These are phyloP conservation scores for Trichosanthes truncata DNA, from an alignment of 306 rosid species.

Conservation along the genomic window DNA sequence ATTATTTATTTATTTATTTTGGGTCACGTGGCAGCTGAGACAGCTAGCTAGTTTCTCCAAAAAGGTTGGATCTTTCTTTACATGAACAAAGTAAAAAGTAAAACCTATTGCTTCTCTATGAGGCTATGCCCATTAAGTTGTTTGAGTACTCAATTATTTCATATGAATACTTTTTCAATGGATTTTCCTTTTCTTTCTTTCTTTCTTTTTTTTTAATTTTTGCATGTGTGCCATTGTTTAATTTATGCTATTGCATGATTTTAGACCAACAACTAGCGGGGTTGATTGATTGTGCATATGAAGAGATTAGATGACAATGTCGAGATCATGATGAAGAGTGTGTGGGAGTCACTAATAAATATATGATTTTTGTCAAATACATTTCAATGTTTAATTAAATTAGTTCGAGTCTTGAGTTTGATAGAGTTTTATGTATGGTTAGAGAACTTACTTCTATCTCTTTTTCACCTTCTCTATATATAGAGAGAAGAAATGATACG, in stretches of 20 bases:
- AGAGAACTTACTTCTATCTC: not conserved
- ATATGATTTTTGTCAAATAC: not conserved
- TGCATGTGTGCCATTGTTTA: too few relatives aligned
- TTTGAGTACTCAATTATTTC: too few relatives aligned
- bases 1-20: not conserved
- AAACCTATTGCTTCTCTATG: not conserved
- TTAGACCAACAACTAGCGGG: too few relatives aligned
- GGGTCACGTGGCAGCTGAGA: not conserved
- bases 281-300: not conserved
- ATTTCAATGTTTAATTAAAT: too few relatives aligned
- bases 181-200: too few relatives aligned
- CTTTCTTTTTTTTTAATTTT: too few relatives aligned
- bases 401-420: too few relatives aligned
- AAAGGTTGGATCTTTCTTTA: not conserved
- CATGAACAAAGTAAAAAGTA: not conserved
- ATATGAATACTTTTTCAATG: not conserved
- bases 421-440: too few relatives aligned
- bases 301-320: not conserved
- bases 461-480: too few relatives aligned
- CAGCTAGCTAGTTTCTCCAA: not conserved
- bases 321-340: not conserved
- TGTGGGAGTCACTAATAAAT: not conserved
- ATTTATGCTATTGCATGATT: too few relatives aligned
- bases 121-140: not conserved
- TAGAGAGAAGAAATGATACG: too few relatives aligned